phyloP scores from a whole-genome alignment of 495 filamentous ascomycete species.

The Tuber aestivum region DNA sequence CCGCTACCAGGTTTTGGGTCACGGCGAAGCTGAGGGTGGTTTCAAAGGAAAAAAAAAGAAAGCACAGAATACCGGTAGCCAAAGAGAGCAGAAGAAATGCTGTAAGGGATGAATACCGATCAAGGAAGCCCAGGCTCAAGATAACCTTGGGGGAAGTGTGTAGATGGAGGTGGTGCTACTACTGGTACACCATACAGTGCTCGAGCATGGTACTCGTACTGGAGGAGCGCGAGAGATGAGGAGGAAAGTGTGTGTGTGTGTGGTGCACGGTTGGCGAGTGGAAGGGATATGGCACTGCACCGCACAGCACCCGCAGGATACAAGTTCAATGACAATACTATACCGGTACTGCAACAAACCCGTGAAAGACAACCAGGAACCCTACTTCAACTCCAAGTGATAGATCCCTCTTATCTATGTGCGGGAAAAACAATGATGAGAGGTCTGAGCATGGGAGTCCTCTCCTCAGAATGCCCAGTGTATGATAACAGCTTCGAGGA shows the following conservation, averaged over 20 bases:
- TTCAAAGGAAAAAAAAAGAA: constrained; percentile 1
- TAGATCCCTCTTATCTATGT: background rate
- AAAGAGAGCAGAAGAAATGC: background rate
- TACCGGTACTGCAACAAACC: background rate
- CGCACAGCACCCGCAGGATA: background rate
- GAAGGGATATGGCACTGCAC: background rate
- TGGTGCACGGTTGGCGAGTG: background rate
- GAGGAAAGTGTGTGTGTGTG: background rate
- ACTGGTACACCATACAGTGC: background rate
- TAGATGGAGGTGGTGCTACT: background rate
- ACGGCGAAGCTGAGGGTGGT: background rate
- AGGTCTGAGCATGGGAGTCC: background rate
- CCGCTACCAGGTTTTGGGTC: background rate
- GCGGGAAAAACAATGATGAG: background rate
- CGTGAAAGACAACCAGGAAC: background rate
- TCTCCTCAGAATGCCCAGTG: background rate
- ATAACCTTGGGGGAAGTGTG: background rate
- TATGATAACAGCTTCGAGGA: background rate
- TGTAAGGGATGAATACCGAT: background rate
- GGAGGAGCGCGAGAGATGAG: background rate
- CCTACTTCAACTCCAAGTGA: background rate
- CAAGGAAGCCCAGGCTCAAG: background rate
- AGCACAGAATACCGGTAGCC: background rate
- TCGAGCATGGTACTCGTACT: background rate
- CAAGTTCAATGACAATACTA: background rate